phyloP scores from a whole-genome alignment of 306 rosid species.

The Acacia confusa region DNA sequence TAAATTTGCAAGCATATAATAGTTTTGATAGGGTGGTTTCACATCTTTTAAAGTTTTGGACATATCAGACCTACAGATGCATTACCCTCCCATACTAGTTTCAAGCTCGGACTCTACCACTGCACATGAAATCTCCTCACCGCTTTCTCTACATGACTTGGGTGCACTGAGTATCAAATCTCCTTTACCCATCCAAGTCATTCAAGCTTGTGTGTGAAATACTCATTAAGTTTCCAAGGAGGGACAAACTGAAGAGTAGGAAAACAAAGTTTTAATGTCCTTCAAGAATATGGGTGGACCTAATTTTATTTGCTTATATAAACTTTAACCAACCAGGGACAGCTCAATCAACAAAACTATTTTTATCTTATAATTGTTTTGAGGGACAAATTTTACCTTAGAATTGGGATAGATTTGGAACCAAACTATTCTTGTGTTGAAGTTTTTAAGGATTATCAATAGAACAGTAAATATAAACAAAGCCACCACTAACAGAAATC shows the following conservation, averaged over 20 bases:
- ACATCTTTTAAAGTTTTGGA: background rate
- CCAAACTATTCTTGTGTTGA: background rate
- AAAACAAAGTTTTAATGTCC: background rate
- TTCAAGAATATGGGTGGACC: background rate
- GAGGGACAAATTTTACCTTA: background rate
- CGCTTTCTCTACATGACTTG: background rate
- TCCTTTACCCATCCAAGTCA: background rate
- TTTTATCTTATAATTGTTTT: background rate
- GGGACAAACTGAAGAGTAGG: background rate
- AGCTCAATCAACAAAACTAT: background rate
- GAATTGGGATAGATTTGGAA: background rate
- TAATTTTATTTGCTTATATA: background rate
- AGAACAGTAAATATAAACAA: background rate
- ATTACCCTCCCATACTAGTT: background rate
- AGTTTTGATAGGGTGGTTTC: background rate
- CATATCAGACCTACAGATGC: background rate
- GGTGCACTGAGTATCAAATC: background rate
- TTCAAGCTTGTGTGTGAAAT: background rate
- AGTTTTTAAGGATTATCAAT: background rate
- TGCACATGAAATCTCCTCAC: background rate
- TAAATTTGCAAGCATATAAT: too few relatives aligned
- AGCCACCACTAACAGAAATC: background rate
- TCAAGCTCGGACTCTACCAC: background rate
- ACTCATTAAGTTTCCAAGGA: background rate
- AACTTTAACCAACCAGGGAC: background rate